Evolutionary conservation across 2,329 filamentous ascomycete species (phyloP).

Genomic region (Aspergillus transmontanensis): DNA sequence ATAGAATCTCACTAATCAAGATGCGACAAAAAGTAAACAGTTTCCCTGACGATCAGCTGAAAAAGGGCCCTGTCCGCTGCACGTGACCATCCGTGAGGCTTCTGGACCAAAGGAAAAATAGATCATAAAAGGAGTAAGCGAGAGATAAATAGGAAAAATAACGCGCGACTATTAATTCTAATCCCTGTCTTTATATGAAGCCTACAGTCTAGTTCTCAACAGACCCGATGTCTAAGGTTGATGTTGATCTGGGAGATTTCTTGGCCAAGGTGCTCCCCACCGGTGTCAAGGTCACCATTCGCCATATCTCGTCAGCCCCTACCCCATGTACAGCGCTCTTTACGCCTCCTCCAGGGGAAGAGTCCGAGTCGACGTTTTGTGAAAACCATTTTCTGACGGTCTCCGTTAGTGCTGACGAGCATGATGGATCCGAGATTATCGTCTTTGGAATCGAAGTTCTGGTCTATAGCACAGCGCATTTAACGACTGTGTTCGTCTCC

Average conservation of each 20-base stretch:
- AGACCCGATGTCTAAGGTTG: slow-evolving; percentile 31
- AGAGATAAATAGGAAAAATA: neutral
- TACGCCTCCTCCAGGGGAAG: slow-evolving; percentile 71
- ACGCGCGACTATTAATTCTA: slow-evolving; percentile 5
- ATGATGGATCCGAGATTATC: slow-evolving; percentile 57
- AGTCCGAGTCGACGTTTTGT: slow-evolving; percentile 77
- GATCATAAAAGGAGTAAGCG: slow-evolving; percentile 3
- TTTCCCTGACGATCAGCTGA: slow-evolving; percentile 2
- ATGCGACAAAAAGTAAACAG: neutral
- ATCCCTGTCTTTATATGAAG: slow-evolving; percentile 5
- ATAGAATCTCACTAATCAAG: neutral
- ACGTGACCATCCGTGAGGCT: slow-evolving; percentile 17
- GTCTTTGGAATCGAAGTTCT: slow-evolving; percentile 84
- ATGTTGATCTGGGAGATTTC: slow-evolving; percentile 44
- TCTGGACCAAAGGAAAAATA: slow-evolving; percentile 11
- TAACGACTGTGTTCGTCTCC: slow-evolving; percentile 89
- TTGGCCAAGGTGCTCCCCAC: slow-evolving; percentile 57
- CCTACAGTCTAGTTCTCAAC: neutral
- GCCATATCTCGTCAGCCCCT: slow-evolving; percentile 87
- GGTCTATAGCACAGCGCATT: slow-evolving; percentile 77
- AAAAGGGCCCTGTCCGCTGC: slow-evolving; percentile 2
- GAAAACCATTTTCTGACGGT: slow-evolving; percentile 78
- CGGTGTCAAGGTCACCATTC: slow-evolving; percentile 65
- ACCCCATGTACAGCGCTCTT: slow-evolving; percentile 74
- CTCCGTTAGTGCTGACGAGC: slow-evolving; percentile 46